Base-by-base conservation (phyloP, 768 basidiomycete genomes). In the Mycena vitilis region DNA sequence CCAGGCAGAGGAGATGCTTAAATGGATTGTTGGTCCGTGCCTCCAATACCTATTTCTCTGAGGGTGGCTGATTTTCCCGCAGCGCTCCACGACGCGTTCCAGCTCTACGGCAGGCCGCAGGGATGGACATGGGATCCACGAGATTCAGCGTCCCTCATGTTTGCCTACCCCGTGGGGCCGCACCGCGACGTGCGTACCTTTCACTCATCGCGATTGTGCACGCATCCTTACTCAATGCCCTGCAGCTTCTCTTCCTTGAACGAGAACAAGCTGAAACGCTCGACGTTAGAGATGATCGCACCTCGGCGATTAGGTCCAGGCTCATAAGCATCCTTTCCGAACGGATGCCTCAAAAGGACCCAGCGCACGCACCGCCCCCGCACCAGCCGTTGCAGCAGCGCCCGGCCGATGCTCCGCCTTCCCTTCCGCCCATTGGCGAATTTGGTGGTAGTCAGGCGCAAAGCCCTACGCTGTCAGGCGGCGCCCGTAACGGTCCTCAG, bases 91-190 rank as follows among this genome's bases (percentile, higher is more conserved):
- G 95, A 95, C 76, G 89, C 91, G 2, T 98, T 96, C 76, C 86
- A 86, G 59, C 83, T 99, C 23, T 97, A 98, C 75, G 97, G 98
- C 38, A 87, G 97, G 54, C 95, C 96, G 6, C 86, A 88, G 25
- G 80, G 84, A 25, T 98, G 96, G 82, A 91, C 88, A 34, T 98
- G 95, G 95, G 94, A 99, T 74, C 94, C 94, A 60, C 87, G 92
- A 16, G 90, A 97, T 76, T 87, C 89, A 0, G 76, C 78, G 10
- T 95, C 94, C 12, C 85, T 97, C 78, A 96, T 98, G 91, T 99
- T 96, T 78, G 95, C 90, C 0, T 98, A 98, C 77, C 96, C 97
- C 9, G 89, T 94, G 55, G 96, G 95, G 1, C 88, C 91, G 5
- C 81, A 88, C 66, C 91, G 89, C 79, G 92, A 95, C 76, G 96